These are phyloP conservation scores for Lathyrus aphaca DNA, from an alignment of 306 rosid species.

Conservation along the genomic window DNA sequence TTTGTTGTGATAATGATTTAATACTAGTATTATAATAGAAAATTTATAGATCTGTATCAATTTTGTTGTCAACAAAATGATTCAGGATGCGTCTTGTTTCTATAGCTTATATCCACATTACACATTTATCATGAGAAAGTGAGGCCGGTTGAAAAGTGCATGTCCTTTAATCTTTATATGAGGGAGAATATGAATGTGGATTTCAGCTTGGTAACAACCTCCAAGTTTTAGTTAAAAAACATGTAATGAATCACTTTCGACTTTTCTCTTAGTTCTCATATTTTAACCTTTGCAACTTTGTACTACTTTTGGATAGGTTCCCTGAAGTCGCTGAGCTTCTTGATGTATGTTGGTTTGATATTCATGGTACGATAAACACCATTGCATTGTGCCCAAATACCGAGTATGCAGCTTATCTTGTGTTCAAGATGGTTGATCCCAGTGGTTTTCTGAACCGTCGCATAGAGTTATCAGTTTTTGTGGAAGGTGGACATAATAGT, in stretches of 20 bases:
- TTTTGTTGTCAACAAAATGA: too few species aligned
- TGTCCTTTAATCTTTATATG: background rate
- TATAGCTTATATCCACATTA: background rate
- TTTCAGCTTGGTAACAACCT: background rate
- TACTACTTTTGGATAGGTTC: slow-evolving; percentile 52
- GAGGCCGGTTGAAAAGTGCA: background rate
- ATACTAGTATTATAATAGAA: too few species aligned
- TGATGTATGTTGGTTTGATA: slow-evolving; percentile 72
- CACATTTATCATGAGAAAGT: background rate
- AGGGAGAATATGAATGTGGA: background rate
- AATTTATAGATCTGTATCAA: too few species aligned
- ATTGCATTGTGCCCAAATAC: slow-evolving; percentile 58
- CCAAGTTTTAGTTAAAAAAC: too few species aligned
- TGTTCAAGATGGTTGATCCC: slow-evolving; percentile 48
- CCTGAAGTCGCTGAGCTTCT: slow-evolving; percentile 62
- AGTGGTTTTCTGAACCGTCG: slow-evolving; percentile 45
- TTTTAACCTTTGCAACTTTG: background rate
- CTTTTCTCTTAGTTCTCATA: background rate
- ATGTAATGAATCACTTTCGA: slow-evolving; percentile 1
- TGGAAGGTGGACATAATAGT: slow-evolving; percentile 16
- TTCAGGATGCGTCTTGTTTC: too few species aligned
- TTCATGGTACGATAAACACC: slow-evolving; percentile 57
- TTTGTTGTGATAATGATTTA: too few species aligned
- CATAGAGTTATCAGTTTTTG: slow-evolving; percentile 45
- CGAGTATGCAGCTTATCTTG: slow-evolving; percentile 55